Percentiles rank a stretch among this genome's conserved stretches.
These are phyloP conservation scores for Mucor piriformis DNA, from an alignment of 371 early-diverging fungal genomes.

Conservation along the genomic window DNA sequence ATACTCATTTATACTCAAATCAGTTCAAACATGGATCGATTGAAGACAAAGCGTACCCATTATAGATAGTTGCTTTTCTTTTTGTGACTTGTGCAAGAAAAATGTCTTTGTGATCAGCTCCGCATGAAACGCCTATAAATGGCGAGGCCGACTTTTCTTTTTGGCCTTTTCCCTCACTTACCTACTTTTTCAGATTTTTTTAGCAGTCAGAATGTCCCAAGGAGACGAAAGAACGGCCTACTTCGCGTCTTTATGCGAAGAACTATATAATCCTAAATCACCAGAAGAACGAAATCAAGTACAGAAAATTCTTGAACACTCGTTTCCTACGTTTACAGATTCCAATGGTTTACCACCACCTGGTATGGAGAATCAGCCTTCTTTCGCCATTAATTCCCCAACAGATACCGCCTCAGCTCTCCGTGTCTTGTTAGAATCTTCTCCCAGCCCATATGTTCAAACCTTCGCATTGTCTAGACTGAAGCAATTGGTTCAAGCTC, in stretches of 20 bases:
- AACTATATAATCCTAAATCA: slow-evolving; percentile 63
- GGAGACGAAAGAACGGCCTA: slow-evolving; percentile 42
- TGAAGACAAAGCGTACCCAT: no score
- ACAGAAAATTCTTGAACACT: slow-evolving; percentile 75
- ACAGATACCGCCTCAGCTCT: slow-evolving; percentile 72
- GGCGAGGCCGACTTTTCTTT: no score
- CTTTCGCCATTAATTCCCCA: slow-evolving; percentile 62
- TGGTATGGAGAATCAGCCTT: slow-evolving; percentile 45
- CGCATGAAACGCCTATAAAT: no score
- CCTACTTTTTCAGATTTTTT: neutral
- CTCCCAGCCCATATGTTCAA: slow-evolving; percentile 72
- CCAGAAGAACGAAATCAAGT: slow-evolving; percentile 66
- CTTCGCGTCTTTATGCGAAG: slow-evolving; percentile 50
- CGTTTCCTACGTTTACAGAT: slow-evolving; percentile 81
- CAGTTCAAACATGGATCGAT: no score
- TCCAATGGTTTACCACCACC: slow-evolving; percentile 38
- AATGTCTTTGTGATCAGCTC: no score
- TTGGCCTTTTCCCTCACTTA: no score
- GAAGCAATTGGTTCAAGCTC: slow-evolving; percentile 70
- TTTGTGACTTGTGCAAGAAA: no score
- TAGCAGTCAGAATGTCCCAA: slow-evolving; percentile 14
- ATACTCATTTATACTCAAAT: no score
- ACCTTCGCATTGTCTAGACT: slow-evolving; percentile 73
- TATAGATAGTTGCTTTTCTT: no score
- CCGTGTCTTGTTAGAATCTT: slow-evolving; percentile 71